Evolutionary conservation across 2,329 filamentous ascomycete species (phyloP), one percentile per base, ranked within the genome.

Genomic region (Claviceps purpurea): DNA sequence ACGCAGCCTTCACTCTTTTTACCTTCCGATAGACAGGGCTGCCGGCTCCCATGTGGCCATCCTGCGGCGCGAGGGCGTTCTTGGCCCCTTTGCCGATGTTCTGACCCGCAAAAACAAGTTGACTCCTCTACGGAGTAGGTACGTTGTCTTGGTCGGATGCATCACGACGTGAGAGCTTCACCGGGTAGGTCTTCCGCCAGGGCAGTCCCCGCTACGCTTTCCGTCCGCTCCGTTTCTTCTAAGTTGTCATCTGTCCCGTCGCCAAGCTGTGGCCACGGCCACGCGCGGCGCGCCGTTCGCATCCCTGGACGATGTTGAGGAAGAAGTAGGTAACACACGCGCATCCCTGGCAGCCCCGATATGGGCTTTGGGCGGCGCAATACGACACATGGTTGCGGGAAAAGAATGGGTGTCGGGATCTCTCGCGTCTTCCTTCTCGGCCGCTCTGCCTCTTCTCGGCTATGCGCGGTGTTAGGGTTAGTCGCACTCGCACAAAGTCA

Each of bases 401-500:
- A 34, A 34, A 34, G 30, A 34, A 34, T 34, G 10, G 30, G 30
- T 34, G 3, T 34, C 10, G 30, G 30, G 30, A 34, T 34, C 10
- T 26, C 24, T 34, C 10, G 10, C 30, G 10, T 34, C 30, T 34
- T 34, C 30, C 30, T 34, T 34, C 30, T 34, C 30, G 30, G 30
- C 30, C 10, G 30, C 30, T 34, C 10, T 34, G 10, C 30, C 30
- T 34, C 10, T 34, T 34, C 30, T 34, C 30, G 30, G 30, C 30
- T 34, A 4, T 11, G 30, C 30, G 30, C 30, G 30, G 10, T 34
- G 30, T 11, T 34, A 34, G 30, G 30, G 30, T 34, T 11, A 34
- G 51, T 48, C 37, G 51, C 47, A 52, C 24, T 40, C 18, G 51
- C 37, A 49, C 40, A 34, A 52, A 41, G 22, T 20, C 41, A 18